Evolutionary conservation across 2,329 filamentous ascomycete genomes (phyloP).

Genomic region (Chlorencoelia australis): DNA sequence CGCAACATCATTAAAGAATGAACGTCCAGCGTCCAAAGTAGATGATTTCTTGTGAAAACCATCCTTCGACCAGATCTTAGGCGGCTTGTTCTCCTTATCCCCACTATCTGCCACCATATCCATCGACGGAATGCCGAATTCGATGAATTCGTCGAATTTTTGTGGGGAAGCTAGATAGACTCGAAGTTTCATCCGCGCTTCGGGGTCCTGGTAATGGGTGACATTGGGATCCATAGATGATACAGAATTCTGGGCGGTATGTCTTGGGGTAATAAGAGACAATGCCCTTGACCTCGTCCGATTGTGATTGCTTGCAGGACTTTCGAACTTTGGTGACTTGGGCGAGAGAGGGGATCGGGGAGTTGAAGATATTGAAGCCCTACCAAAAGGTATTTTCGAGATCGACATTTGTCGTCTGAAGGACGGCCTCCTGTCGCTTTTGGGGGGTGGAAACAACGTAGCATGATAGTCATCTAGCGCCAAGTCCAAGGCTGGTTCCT

Average conservation of each 20-base stretch:
- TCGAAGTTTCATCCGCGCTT: slow-evolving; percentile 75
- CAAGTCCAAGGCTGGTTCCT: slow-evolving; percentile 60
- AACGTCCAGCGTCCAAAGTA: slow-evolving; percentile 41
- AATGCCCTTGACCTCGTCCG: slow-evolving; percentile 43
- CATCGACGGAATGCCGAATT: slow-evolving; percentile 78
- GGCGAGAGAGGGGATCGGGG: slow-evolving; percentile 22
- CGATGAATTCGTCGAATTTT: slow-evolving; percentile 90
- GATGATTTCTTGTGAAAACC: slow-evolving; percentile 21
- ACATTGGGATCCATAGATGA: slow-evolving; percentile 59
- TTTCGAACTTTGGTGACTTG: slow-evolving; percentile 23
- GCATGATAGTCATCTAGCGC: slow-evolving; percentile 61
- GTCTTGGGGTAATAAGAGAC: slow-evolving; percentile 35
- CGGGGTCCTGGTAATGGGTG: slow-evolving; percentile 81
- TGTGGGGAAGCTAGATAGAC: slow-evolving; percentile 81
- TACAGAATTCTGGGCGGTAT: slow-evolving; percentile 29
- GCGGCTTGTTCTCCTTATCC: slow-evolving; percentile 25
- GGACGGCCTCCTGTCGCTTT: slow-evolving; percentile 43
- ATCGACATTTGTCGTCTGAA: slow-evolving; percentile 66
- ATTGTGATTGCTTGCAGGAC: slow-evolving; percentile 11
- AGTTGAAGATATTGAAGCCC: slow-evolving; percentile 35
- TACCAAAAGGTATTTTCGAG: slow-evolving; percentile 52
- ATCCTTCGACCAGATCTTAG: slow-evolving; percentile 13
- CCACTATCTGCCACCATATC: slow-evolving; percentile 32
- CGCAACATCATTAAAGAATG: slow-evolving; percentile 45
- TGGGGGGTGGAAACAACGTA: slow-evolving; percentile 17